Conservation (phyloP, 164 flowering plant species). For the Vitis labrusca region DNA sequence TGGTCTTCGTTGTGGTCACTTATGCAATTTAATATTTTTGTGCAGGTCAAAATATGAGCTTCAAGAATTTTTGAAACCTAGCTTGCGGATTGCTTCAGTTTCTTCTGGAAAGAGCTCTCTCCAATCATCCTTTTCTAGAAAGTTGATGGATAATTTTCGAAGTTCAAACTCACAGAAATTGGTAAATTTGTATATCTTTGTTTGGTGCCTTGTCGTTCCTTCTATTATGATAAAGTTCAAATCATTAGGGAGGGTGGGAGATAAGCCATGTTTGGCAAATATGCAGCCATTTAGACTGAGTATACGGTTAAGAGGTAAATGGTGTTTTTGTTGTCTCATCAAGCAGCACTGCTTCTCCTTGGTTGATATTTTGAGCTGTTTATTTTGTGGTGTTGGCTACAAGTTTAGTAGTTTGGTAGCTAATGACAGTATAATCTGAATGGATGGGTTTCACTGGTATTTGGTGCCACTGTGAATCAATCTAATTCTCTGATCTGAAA, state of each 20-base stretch:
- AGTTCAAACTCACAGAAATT: slow-evolving; percentile 41
- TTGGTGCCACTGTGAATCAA: background rate
- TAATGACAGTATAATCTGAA: background rate
- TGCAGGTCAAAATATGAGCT: slow-evolving; percentile 88
- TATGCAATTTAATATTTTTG: slow-evolving; percentile 5
- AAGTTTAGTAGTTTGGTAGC: background rate
- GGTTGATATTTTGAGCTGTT: background rate
- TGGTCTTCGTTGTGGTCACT: background rate
- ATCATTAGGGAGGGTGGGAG: background rate
- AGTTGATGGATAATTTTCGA: slow-evolving; percentile 55
- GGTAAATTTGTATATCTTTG: slow-evolving; percentile 28
- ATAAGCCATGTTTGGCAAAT: background rate
- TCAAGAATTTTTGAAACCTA: slow-evolving; percentile 93
- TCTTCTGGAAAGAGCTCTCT: slow-evolving; percentile 49
- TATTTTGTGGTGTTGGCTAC: background rate
- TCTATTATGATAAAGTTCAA: background rate
- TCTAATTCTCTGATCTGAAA: slow-evolving; percentile 9
- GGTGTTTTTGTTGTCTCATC: background rate
- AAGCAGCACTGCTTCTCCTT: background rate
- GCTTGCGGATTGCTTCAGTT: slow-evolving; percentile 74
- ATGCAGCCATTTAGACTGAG: no score
- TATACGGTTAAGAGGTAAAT: no score
- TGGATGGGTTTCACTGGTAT: background rate
- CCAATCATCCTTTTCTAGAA: slow-evolving; percentile 56
- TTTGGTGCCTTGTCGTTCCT: background rate